phyloP scores from a whole-genome alignment of 2,329 filamentous ascomycete genomes.

The Penicillium fuscoglaucum region DNA sequence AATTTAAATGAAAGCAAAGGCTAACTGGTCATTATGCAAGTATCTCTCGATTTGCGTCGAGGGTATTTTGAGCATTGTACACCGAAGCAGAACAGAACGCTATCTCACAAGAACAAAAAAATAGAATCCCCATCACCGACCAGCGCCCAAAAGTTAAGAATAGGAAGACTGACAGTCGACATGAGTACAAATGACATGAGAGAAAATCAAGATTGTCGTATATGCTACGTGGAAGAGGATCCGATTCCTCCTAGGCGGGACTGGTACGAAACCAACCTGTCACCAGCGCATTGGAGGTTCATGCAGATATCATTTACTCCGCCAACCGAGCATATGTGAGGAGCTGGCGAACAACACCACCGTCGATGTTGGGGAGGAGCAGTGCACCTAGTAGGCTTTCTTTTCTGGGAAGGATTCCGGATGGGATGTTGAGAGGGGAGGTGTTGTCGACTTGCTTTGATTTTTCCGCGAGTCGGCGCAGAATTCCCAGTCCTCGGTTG shows the following conservation, averaged over 20 bases:
- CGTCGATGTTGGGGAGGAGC: slow-evolving; percentile 65
- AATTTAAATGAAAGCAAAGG: slow-evolving; percentile 1
- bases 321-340: slow-evolving; percentile 63
- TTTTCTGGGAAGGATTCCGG: slow-evolving; percentile 63
- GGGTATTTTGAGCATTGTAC: slow-evolving; percentile 43
- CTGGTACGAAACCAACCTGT: background rate
- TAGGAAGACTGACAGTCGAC: slow-evolving; percentile 17
- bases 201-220: slow-evolving; percentile 26
- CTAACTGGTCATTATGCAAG: slow-evolving; percentile 23
- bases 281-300: background rate
- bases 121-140: slow-evolving; percentile 19
- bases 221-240: slow-evolving; percentile 17
- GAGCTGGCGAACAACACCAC: slow-evolving; percentile 65
- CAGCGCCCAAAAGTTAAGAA: slow-evolving; percentile 21
- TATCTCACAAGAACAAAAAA: slow-evolving; percentile 25
- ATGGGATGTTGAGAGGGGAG: slow-evolving; percentile 53
- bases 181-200: slow-evolving; percentile 32
- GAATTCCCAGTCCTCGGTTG: slow-evolving; percentile 64
- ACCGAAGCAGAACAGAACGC: slow-evolving; percentile 24
- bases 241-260: background rate
- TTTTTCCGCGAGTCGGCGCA: slow-evolving; percentile 70
- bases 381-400: slow-evolving; percentile 68
- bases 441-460: slow-evolving; percentile 56
- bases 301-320: slow-evolving; percentile 32
- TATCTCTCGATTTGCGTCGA: slow-evolving; percentile 29